phyloP scores from a whole-genome alignment of 1,139 yeast genomes.

The Zygoascus meyerae region DNA sequence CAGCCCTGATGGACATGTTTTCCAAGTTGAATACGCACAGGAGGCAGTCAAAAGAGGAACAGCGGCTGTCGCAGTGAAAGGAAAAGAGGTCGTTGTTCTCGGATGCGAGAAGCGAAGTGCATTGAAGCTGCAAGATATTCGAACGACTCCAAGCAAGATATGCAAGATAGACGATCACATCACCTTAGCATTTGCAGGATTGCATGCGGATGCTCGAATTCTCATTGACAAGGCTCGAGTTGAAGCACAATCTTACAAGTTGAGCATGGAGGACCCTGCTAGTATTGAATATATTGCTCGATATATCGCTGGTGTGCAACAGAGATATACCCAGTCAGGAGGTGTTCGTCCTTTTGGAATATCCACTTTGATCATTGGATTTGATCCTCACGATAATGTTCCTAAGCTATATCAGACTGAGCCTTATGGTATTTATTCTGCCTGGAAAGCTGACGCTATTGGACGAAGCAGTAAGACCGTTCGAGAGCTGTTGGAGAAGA shows the following conservation, averaged over 20 bases:
- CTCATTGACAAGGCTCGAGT: conserved; percentile 92
- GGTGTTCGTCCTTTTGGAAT: conserved; percentile 96
- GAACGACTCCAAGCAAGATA: conserved; percentile 92
- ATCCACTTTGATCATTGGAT: conserved; percentile 91
- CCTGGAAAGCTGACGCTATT: conserved; percentile 99
- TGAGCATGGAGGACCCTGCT: conserved; percentile 91
- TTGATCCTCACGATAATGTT: conserved; percentile 73
- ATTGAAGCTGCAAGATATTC: conserved; percentile 88
- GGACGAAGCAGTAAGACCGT: conserved; percentile 96
- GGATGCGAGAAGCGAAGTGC: conserved; percentile 98
- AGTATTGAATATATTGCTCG: conserved; percentile 87
- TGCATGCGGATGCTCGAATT: conserved; percentile 95
- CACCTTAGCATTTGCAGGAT: conserved; percentile 91
- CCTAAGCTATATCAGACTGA: conserved; percentile 93
- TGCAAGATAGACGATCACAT: conserved; percentile 88
- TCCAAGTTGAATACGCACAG: conserved; percentile 96
- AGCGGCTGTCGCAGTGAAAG: conserved; percentile 95
- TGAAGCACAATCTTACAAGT: conserved; percentile 94
- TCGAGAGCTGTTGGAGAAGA: conserved; percentile 89
- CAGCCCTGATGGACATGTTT: conserved; percentile 98
- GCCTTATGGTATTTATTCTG: conserved; percentile 95
- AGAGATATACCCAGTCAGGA: conserved; percentile 95
- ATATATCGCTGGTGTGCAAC: conserved; percentile 96
- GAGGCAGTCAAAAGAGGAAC: conserved; percentile 99
- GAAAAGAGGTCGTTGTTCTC: conserved; percentile 77